phyloP scores from a whole-genome alignment of 495 filamentous ascomycete species.

The Letharia lupina region DNA sequence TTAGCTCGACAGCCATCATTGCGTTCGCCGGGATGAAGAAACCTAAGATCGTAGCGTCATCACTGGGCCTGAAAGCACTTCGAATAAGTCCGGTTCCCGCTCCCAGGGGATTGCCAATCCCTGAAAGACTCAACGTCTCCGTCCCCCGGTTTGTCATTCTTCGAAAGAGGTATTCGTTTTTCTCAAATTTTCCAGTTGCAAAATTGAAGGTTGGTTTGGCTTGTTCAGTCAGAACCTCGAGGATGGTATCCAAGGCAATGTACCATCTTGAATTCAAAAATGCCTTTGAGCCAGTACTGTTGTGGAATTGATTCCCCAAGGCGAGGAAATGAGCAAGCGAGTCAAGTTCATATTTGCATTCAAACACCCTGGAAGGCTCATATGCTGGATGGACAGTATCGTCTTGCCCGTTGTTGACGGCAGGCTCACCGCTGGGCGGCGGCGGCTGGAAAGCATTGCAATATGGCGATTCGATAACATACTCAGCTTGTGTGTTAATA shows the following conservation, averaged over 20 bases:
- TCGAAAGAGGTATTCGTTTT: conserved; percentile 81
- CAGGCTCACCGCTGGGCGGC: conserved; percentile 60
- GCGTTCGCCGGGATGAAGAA: conserved; percentile 97
- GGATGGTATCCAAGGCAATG: conserved; percentile 62
- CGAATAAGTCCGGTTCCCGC: conserved; percentile 76
- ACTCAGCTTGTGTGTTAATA: conserved; percentile 94
- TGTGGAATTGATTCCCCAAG: conserved; percentile 76
- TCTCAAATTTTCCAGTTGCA: conserved; percentile 50
- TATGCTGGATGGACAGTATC: conserved; percentile 82
- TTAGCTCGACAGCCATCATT: conserved; percentile 87
- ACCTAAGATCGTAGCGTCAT: conserved; percentile 92
- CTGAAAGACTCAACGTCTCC: conserved; percentile 76
- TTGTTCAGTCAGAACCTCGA: conserved; percentile 69
- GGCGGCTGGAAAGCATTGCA: conserved; percentile 99
- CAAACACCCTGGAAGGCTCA: conserved; percentile 77
- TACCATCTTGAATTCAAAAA: conserved; percentile 78
- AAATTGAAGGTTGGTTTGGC: conserved; percentile 69
- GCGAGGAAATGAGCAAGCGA: conserved; percentile 88
- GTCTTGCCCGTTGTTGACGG: conserved; percentile 64
- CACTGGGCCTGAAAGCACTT: conserved; percentile 91
- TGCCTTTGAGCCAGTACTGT: conserved; percentile 64
- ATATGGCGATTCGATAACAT: conserved; percentile 88
- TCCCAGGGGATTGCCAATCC: conserved; percentile 85
- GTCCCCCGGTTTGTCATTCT: conserved; percentile 72
- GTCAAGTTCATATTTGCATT: conserved; percentile 99